These are phyloP conservation scores for Hemisphaericaspora xylofermentans DNA, from an alignment of 1,139 yeast genomes.

Conservation along the genomic window DNA sequence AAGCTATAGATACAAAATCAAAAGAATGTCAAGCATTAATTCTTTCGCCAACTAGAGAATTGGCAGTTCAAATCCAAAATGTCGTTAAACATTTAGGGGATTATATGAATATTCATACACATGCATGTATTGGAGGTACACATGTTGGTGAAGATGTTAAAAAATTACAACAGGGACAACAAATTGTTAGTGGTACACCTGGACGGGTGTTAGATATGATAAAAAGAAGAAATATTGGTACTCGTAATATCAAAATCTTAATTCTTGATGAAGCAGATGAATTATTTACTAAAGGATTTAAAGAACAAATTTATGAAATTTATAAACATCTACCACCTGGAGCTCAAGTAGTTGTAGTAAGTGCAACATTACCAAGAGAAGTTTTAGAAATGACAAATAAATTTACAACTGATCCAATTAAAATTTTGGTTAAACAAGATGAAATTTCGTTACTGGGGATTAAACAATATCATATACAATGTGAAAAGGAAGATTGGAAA, in stretches of 20 bases:
- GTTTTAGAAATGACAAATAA: constrained; percentile 83
- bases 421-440: constrained; percentile 86
- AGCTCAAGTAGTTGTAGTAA: constrained; percentile 89
- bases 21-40: constrained; percentile 80
- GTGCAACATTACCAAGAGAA: constrained; percentile 87
- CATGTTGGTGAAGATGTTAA: constrained; percentile 79
- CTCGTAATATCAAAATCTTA: constrained; percentile 76
- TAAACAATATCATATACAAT: constrained; percentile 80
- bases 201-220: constrained; percentile 91
- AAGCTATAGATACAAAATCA: constrained; percentile 67
- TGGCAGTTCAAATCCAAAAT: constrained; percentile 84
- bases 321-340: constrained; percentile 76
- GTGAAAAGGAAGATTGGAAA: constrained; percentile 93
- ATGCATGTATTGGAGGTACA: constrained; percentile 94
- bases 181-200: constrained; percentile 95
- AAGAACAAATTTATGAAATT: constrained; percentile 88
- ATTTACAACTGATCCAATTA: constrained; percentile 88
- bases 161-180: constrained; percentile 73
- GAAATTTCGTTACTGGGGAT: constrained; percentile 88
- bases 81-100: constrained; percentile 85
- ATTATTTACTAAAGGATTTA: constrained; percentile 83
- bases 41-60: constrained; percentile 92
- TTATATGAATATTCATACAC: constrained; percentile 78
- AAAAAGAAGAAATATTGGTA: constrained; percentile 65
- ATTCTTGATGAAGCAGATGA: constrained; percentile 96